phyloP scores from a whole-genome alignment of 768 basidiomycete genomes.

The Kwoniella shandongensis region DNA sequence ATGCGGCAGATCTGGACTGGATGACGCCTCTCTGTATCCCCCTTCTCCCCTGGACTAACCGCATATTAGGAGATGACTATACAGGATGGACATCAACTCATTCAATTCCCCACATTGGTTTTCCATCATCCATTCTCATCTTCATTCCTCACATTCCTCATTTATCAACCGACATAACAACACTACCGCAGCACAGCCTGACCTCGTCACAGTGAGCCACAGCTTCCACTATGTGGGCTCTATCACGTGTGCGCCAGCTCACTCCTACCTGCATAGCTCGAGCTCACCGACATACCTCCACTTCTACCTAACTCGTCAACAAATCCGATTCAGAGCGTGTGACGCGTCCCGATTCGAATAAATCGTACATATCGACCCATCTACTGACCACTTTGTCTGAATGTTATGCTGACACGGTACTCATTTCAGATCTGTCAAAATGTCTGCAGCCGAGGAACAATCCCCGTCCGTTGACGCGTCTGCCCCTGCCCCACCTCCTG shows the following conservation, averaged over 20 bases:
- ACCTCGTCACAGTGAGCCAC: too few species aligned
- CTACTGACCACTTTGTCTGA: not conserved
- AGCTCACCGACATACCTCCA: too few species aligned
- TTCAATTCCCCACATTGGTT: too few species aligned
- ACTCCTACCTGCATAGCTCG: too few species aligned
- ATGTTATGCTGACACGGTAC: not conserved
- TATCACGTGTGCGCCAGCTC: too few species aligned
- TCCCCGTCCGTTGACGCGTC: conserved; percentile 21
- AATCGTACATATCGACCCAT: not conserved
- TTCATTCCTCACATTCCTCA: not conserved
- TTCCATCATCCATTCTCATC: not conserved
- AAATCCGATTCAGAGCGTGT: too few species aligned
- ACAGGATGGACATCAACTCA: not conserved
- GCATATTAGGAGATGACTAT: not conserved
- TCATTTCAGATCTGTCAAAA: conserved; percentile 3
- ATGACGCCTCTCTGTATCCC: not conserved
- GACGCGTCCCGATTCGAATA: conserved; percentile 3
- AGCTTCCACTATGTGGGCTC: too few species aligned
- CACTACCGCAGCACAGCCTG: conserved; percentile 3
- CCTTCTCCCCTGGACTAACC: not conserved
- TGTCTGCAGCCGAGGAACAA: conserved; percentile 26
- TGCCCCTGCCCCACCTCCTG: conserved; percentile 6
- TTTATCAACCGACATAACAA: not conserved
- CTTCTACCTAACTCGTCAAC: too few species aligned
- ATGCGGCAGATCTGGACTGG: not conserved